Evolutionary conservation across 116 monocot genomes (phyloP), one percentile per base, ranked within the genome.

Genomic region (Cymodocea nodosa): DNA sequence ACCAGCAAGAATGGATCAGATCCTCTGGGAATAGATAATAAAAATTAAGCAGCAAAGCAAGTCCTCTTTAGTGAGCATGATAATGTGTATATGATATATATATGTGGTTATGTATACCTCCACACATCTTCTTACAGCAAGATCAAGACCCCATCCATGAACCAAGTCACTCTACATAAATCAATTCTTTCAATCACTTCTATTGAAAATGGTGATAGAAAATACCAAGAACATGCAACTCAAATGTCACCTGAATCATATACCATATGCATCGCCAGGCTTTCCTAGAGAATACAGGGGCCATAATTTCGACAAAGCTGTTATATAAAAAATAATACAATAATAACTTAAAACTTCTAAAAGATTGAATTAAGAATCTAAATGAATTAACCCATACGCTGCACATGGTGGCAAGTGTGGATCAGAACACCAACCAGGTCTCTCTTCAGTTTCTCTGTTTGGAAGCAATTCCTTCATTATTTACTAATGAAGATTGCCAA

Each of bases 391-490:
- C 1, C 17, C 82, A 13, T 82, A 87, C 83, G 78, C 83, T 35
- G 87, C 83, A 69, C 87, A 87, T 35, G 87, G 87, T 48, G 87
- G 87, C 25, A 80, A 70, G 71, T 76, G 80, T 24, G 80, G 87
- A 35, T 80, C 68, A 73, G 62, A 35, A 68, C 86, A 86, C 83
- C 78, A 67, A 35, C 82, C 86, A 56, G 73, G 79, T 37, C 69
- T 86, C 70, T 83, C 87, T 63, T 80, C 65, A 8, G 75, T 71
- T 76, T 70, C 73, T 65, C 87, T 87, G 73, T 23, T 15, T 23
- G 60, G 40, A 44, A 61, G 50, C 24, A 51, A 30, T 60, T 18
- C 4, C 17, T 44, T 17, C 4, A 15, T 44, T 57, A 15, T 44
- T 57, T n/a, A 13, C 14, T 56, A 23, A 44, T n/a, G 30, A 1